Percentiles rank a stretch among this genome's conserved stretches.
These are phyloP conservation scores for Typha latifolia DNA, from an alignment of 176 grass and related monocot genomes.

Conservation along the genomic window DNA sequence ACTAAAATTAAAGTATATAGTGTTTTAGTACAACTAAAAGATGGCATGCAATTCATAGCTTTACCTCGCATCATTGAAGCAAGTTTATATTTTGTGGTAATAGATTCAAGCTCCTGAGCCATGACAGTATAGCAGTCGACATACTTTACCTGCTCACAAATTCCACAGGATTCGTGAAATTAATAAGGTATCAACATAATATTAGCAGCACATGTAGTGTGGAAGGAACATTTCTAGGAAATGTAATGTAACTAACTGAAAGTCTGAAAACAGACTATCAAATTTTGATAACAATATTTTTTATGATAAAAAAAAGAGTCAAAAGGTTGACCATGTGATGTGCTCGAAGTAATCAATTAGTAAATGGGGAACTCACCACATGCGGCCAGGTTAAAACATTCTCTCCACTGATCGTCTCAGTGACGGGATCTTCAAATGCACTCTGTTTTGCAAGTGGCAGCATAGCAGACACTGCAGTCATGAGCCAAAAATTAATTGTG, in stretches of 20 bases:
- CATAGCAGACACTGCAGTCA: constrained; percentile 70
- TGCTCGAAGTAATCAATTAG: constrained; percentile 5
- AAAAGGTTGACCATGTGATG: background rate
- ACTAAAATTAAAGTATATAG: no score
- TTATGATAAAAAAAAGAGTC: background rate
- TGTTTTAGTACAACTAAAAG: background rate
- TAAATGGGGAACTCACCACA: constrained; percentile 46
- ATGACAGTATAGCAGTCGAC: constrained; percentile 67
- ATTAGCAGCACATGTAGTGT: background rate
- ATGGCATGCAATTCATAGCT: background rate
- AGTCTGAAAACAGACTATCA: background rate
- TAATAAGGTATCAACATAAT: background rate
- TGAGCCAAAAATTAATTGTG: background rate
- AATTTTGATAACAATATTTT: constrained; percentile 12
- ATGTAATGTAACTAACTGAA: no score
- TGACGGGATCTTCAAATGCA: constrained; percentile 81
- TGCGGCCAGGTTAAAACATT: constrained; percentile 91
- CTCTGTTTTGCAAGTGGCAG: constrained; percentile 76
- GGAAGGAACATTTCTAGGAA: no score
- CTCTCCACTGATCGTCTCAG: constrained; percentile 70
- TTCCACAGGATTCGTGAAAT: constrained; percentile 1
- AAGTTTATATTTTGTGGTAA: constrained; percentile 63
- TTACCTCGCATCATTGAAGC: constrained; percentile 73
- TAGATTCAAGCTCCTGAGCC: constrained; percentile 59
- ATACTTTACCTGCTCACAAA: constrained; percentile 49